Conservation (phyloP, 1,284 basidiomycete genomes). For the Moesziomyces antarcticus region DNA sequence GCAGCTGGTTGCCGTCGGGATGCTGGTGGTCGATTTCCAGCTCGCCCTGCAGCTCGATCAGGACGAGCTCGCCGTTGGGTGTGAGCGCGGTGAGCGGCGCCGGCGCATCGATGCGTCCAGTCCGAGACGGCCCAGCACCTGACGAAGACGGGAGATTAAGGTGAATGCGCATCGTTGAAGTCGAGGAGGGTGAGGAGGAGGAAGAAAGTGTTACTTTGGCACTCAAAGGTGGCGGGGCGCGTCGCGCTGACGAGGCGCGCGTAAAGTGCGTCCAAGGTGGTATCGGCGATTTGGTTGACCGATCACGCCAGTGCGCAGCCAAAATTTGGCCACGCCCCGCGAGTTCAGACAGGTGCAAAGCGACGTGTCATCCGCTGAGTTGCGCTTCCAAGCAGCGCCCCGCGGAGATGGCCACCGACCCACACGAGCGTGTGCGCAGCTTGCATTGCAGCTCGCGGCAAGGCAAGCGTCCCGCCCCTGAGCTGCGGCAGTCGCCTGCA, state of each 20-base stretch:
- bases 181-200: not conserved
- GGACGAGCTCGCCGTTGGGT: slow-evolving; percentile 58
- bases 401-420: no score
- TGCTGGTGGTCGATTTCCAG: slow-evolving; percentile 59
- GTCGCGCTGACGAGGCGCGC: slow-evolving; percentile 17
- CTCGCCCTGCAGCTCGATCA: slow-evolving; percentile 65
- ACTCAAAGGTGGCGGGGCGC: not conserved
- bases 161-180: not conserved
- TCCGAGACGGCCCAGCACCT: not conserved
- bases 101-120: slow-evolving; percentile 8
- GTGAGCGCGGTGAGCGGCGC: slow-evolving; percentile 37
- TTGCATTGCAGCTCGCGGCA: no score
- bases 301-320: not conserved
- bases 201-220: not conserved
- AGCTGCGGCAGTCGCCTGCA: no score
- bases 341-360: no score
- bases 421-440: no score
- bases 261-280: slow-evolving; percentile 10
- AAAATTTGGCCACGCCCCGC: no score
- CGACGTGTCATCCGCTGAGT: no score
- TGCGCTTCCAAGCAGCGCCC: no score
- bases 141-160: not conserved
- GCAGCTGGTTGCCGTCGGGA: slow-evolving; percentile 38
- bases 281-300: not conserved
- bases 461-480: no score